Evolutionary conservation across 805 yeast species (phyloP), one percentile per base, ranked within the genome.

Genomic region (Lipomyces sp.): DNA sequence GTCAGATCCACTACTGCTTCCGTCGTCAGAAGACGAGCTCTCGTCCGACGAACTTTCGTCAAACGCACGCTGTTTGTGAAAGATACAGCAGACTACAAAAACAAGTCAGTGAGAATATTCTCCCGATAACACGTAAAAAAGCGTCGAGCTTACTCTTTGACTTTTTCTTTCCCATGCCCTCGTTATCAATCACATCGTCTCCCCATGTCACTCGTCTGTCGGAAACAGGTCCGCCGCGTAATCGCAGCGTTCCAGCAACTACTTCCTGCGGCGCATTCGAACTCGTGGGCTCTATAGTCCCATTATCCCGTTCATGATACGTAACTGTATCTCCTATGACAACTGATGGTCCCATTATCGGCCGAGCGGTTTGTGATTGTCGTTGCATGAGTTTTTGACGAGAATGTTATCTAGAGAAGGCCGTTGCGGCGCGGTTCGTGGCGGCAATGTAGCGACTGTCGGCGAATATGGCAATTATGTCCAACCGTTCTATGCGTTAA

Each of bases 131-230:
- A 10, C 4, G 58, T 2, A 42, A 3, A 6, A 13, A 1, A 24
- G 24, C 10, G n/a, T 4, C 48, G 48, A 7, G 75, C 81, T 60
- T 69, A 80, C 83, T 89, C 77, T 94, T 94, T 11, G 97, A 86
- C 75, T 92, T 92, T 80, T 95, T 95, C 80, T 86, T 90, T 74
- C 89, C 85, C 90, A 95, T 81, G 75, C 90, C 78, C 78, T 94
- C 99, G 76, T 94, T 94, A 76, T 94, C 98, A 3, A 95, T 83
- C 2, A 91, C 93, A 57, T 88, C 96, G 48, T 89, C 90, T 6
- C 87, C 82, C 97, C 98, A 94, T 61, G 86, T 82, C 0, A 94
- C 97, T 53, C 84, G 82, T 13, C 72, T 62, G 34, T 60, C 57
- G 2, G 64, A 42, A 10, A 66, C 55, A 18, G 57, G 64, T 10